Evolutionary conservation across 169 alveolate species (phyloP), one percentile per base, ranked within the genome.

Genomic region (Eimeria necatrix): DNA sequence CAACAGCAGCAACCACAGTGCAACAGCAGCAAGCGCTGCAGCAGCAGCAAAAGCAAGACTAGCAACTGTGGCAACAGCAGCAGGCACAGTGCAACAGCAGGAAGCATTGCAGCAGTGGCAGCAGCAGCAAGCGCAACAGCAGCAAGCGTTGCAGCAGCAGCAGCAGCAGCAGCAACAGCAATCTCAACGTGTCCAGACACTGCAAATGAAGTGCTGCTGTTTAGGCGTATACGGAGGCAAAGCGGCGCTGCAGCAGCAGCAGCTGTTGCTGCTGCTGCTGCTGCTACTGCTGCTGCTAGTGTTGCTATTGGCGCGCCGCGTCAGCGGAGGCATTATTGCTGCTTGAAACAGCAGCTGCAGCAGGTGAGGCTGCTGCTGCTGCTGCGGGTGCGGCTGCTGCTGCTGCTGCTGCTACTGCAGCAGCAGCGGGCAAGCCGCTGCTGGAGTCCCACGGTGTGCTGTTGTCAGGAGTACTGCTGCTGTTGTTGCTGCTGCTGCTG

Each of bases 201-300:
- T 61, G 73, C 73, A 61, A 26, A 12, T 61, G n/a, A 4, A 26
- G 73, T 5, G 12, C n/a, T n/a, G n/a, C n/a, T n/a, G n/a, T n/a
- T n/a, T n/a, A n/a, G n/a, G n/a, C n/a, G n/a, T n/a, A n/a, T n/a
- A n/a, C n/a, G n/a, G n/a, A n/a, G n/a, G 73, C 73, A 61, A 61
- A 61, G n/a, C n/a, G 73, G 73, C 73, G 73, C 73, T 61, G 73
- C 83, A 24, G 83, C 83, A 71, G 83, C 83, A 24, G 49, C 83
- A 71, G 51, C 83, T n/a, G 83, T 48, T n/a, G 83, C 83, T n/a
- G 83, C 83, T n/a, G 83, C 83, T n/a, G 51, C 49, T n/a, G 83
- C 83, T n/a, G 41, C 16, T 14, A 20, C 83, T 71, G 83, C 83
- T 71, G 83, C 83, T 5, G 46, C 83, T 4, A 48, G 51, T 71